phyloP scores from a whole-genome alignment of 192 early-diverging fungal species.

The Funneliformis geosporum region DNA sequence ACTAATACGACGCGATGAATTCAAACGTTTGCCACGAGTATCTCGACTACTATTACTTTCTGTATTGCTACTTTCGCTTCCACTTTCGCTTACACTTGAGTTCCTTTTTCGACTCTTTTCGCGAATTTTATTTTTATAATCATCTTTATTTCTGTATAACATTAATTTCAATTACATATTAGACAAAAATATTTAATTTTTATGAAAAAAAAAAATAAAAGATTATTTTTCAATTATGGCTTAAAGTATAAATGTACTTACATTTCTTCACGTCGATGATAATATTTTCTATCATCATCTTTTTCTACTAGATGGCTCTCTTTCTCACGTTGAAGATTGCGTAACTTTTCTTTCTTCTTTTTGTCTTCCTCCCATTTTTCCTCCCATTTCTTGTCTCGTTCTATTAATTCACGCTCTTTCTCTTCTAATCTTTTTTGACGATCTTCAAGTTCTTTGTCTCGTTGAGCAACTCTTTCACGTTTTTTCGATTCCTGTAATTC shows the following conservation, averaged over 20 bases:
- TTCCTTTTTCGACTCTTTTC: background rate
- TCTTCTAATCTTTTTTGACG: slow-evolving; percentile 30
- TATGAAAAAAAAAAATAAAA: background rate
- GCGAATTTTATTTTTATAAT: no score
- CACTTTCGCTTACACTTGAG: background rate
- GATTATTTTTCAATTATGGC: background rate
- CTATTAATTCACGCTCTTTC: background rate
- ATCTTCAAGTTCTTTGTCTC: slow-evolving; percentile 42
- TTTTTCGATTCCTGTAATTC: slow-evolving; percentile 61
- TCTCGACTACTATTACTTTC: background rate
- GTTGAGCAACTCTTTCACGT: slow-evolving; percentile 39
- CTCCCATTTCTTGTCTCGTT: background rate
- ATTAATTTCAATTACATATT: no score
- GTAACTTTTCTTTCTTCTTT: background rate
- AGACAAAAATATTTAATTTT: no score
- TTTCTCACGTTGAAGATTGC: background rate
- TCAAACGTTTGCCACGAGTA: background rate
- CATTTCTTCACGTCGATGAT: background rate
- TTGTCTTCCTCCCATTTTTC: background rate
- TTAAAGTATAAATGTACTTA: background rate
- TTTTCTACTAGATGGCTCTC: background rate
- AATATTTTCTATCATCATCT: background rate
- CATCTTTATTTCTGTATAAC: no score
- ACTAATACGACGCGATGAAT: background rate
- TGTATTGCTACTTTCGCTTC: background rate